phyloP scores from a whole-genome alignment of 257 asterid species.

The Nemophila menziesii region DNA sequence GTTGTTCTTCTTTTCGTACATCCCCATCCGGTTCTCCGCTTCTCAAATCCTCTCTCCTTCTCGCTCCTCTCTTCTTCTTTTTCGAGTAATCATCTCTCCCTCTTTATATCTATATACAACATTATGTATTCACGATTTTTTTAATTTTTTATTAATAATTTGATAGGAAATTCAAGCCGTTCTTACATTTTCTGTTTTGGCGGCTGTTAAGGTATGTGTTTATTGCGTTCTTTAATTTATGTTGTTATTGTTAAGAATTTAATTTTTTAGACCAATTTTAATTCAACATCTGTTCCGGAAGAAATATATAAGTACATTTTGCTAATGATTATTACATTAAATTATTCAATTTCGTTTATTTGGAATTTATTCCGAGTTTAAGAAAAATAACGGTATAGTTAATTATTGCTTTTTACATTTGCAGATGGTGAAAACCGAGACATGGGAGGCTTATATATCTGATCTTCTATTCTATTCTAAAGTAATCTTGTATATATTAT shows the following conservation, averaged over 20 bases:
- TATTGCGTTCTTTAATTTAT: neutral
- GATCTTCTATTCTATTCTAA: slow-evolving; percentile 62
- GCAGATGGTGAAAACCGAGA: slow-evolving; percentile 73
- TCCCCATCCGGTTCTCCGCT: slow-evolving; percentile 68
- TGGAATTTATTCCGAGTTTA: neutral
- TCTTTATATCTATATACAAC: neutral
- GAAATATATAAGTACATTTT: no score
- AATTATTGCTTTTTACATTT: slow-evolving; percentile 5
- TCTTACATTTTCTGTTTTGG: slow-evolving; percentile 47
- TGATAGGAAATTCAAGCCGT: slow-evolving; percentile 78
- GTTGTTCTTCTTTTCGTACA: slow-evolving; percentile 65
- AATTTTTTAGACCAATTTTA: no score
- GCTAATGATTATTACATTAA: no score
- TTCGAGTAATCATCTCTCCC: slow-evolving; percentile 31
- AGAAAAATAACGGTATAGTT: neutral
- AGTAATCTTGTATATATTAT: slow-evolving; percentile 24
- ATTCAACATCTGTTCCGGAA: no score
- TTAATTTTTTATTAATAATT: neutral
- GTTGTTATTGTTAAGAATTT: neutral
- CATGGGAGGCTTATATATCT: slow-evolving; percentile 70
- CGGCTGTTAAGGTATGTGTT: slow-evolving; percentile 50
- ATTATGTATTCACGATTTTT: neutral
- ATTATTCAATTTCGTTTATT: no score
- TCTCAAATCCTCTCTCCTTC: slow-evolving; percentile 34
- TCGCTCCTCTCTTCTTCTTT: slow-evolving; percentile 62